Percentiles rank a stretch among this genome's conserved stretches.
These are phyloP conservation scores for Claviceps monticola DNA, from an alignment of 2,329 filamentous ascomycete genomes.

Conservation along the genomic window DNA sequence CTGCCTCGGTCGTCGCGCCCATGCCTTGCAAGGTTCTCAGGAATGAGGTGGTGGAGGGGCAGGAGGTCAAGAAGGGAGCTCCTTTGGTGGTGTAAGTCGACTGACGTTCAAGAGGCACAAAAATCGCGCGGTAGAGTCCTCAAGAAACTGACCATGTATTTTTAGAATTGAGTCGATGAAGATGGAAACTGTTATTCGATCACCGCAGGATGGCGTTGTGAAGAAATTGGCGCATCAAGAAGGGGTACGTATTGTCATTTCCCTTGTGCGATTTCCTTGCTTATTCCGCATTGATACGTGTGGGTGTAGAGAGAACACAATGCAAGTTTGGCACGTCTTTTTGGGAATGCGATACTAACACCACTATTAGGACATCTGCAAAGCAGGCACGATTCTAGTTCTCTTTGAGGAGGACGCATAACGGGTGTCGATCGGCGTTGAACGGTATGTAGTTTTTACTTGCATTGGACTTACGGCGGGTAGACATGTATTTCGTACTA, in stretches of 20 bases:
- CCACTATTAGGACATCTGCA: conserved; percentile 53
- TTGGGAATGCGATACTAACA: not conserved
- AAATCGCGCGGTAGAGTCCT: not conserved
- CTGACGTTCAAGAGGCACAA: too few relatives aligned
- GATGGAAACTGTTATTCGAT: conserved; percentile 76
- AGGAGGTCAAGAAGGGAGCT: conserved; percentile 71
- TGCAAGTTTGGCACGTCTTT: too few relatives aligned
- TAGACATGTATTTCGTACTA: not conserved
- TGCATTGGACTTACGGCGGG: conserved; percentile 6
- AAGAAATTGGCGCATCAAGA: conserved; percentile 61
- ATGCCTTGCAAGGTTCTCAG: conserved; percentile 96
- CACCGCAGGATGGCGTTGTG: conserved; percentile 57
- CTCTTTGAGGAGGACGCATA: conserved; percentile 46
- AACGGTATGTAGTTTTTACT: not conserved
- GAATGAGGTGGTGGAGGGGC: conserved; percentile 74
- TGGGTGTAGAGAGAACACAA: not conserved
- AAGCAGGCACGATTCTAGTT: conserved; percentile 61
- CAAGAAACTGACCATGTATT: not conserved
- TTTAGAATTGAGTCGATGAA: conserved; percentile 72
- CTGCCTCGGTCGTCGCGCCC: conserved; percentile 75
- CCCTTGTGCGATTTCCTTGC: too few relatives aligned
- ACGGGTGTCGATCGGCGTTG: conserved; percentile 2
- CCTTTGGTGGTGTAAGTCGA: conserved; percentile 63
- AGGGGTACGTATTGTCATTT: conserved; percentile 41
- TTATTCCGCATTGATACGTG: too few relatives aligned